These are phyloP conservation scores for Haplographium delicatum DNA, from an alignment of 495 filamentous ascomycete species.

Conservation along the genomic window DNA sequence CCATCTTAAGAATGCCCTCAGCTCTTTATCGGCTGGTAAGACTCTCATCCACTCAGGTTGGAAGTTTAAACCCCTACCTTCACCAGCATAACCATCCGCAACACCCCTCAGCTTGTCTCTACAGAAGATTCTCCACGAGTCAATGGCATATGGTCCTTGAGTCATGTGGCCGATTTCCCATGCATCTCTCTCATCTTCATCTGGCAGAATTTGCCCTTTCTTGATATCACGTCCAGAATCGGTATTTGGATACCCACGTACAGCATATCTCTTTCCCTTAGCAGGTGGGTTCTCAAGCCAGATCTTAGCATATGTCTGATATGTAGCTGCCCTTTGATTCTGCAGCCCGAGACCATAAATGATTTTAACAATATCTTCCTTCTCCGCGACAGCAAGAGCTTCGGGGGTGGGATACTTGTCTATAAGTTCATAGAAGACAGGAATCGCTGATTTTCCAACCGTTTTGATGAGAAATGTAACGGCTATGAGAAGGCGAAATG, in stretches of 20 bases:
- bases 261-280: constrained; percentile 54
- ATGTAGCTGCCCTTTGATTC: constrained; percentile 52
- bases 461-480: constrained; percentile 83
- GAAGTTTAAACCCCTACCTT: constrained; percentile 33
- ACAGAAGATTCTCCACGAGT: constrained; percentile 94
- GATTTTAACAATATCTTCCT: constrained; percentile 51
- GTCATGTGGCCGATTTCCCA: constrained; percentile 90
- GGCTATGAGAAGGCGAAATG: constrained; percentile 68
- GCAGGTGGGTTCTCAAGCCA: constrained; percentile 65
- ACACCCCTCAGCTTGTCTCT: constrained; percentile 67
- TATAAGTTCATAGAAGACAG: constrained; percentile 67
- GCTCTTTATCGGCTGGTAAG: constrained; percentile 79
- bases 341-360: constrained; percentile 75
- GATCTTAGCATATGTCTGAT: constrained; percentile 59
- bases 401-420: constrained; percentile 60
- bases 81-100: constrained; percentile 57
- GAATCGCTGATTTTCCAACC: constrained; percentile 65
- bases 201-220: constrained; percentile 37
- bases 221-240: constrained; percentile 45
- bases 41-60: constrained; percentile 85
- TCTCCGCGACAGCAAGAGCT: constrained; percentile 54
- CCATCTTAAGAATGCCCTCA: constrained; percentile 82
- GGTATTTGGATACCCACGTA: constrained; percentile 60
- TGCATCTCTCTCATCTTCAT: constrained; percentile 36
- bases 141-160: constrained; percentile 82